These are phyloP conservation scores for Ascoidea rubescens DNA, from an alignment of 805 yeast species.

Conservation along the genomic window DNA sequence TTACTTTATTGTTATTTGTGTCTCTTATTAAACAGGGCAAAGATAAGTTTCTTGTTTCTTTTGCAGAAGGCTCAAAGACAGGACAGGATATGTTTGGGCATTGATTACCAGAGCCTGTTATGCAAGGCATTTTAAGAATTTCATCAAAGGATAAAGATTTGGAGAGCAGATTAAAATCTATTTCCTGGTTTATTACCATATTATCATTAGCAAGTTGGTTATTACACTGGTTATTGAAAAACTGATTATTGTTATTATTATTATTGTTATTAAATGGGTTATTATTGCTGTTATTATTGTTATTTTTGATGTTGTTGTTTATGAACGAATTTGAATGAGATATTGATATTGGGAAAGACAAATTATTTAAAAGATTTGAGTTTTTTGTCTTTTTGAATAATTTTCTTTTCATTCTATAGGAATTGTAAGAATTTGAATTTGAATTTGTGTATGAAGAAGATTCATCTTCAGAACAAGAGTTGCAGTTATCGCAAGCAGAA, in stretches of 20 bases:
- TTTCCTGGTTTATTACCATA: neutral
- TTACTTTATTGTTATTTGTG: neutral
- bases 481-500: too few relatives aligned
- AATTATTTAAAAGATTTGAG: too few relatives aligned
- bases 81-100: constrained; percentile 1
- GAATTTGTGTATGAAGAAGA: too few relatives aligned
- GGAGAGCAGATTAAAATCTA: neutral
- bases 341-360: too few relatives aligned
- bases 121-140: constrained; percentile 8
- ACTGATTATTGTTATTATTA: neutral
- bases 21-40: neutral
- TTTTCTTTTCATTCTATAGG: too few relatives aligned
- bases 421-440: too few relatives aligned
- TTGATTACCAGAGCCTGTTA: neutral
- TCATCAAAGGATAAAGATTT: constrained; percentile 1
- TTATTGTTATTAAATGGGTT: too few relatives aligned
- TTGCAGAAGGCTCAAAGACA: neutral
- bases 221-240: neutral
- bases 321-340: neutral
- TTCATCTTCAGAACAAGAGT: too few relatives aligned
- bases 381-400: too few relatives aligned
- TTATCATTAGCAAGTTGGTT: neutral
- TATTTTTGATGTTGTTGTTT: neutral
- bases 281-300: too few relatives aligned
- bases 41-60: neutral